These are phyloP conservation scores for Fistulina hepatica DNA, from an alignment of 1,284 basidiomycete genomes.

Conservation along the genomic window DNA sequence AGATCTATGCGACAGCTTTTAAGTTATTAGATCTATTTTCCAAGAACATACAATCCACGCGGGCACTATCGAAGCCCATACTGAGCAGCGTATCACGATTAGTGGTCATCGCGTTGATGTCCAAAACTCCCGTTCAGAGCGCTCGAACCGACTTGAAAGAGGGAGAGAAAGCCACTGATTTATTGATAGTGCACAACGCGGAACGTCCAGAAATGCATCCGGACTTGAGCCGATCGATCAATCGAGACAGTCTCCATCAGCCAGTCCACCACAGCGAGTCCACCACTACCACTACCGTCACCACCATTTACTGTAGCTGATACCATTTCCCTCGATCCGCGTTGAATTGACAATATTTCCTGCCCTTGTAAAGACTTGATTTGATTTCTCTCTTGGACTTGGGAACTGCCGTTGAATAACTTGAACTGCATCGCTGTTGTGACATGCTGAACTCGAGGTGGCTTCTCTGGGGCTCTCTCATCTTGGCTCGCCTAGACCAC, in stretches of 20 bases:
- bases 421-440: neutral
- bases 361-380: neutral
- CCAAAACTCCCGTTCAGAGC: too few species aligned
- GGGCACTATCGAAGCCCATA: conserved; percentile 82
- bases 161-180: too few species aligned
- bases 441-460: neutral
- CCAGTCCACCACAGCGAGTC: too few species aligned
- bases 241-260: too few species aligned
- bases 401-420: neutral
- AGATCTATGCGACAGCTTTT: conserved; percentile 8
- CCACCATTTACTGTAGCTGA: too few species aligned
- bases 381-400: neutral
- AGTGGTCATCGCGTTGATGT: too few species aligned
- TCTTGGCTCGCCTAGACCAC: neutral
- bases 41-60: conserved; percentile 65
- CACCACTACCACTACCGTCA: too few species aligned
- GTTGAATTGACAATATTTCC: neutral
- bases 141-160: too few species aligned
- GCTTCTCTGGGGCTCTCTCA: neutral
- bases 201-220: too few species aligned
- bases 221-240: too few species aligned
- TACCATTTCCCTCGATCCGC: too few species aligned
- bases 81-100: conserved; percentile 67
- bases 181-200: too few species aligned
- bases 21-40: conserved; percentile 2